Evolutionary conservation across 2,329 filamentous ascomycete species (phyloP).

Genomic region (Fusarium oxysporum): DNA sequence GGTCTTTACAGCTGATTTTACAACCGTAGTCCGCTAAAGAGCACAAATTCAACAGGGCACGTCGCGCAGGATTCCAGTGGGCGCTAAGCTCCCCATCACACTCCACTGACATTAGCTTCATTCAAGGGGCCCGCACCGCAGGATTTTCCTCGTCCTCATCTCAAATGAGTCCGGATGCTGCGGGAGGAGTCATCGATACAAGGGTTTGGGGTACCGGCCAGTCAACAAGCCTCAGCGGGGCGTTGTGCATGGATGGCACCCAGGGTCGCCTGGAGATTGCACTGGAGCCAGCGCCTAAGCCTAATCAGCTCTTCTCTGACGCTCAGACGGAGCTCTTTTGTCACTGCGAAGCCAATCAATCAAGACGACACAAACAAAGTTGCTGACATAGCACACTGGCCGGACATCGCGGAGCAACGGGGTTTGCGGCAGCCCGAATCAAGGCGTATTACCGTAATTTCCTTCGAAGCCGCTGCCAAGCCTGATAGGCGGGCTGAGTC

Average conservation of each 20-base stretch:
- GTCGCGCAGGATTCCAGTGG: constrained; percentile 18
- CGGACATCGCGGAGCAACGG: constrained; percentile 42
- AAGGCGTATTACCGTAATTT: constrained; percentile 46
- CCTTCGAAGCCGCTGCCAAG: constrained; percentile 41
- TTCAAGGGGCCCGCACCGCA: constrained; percentile 27
- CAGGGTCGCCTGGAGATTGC: constrained; percentile 43
- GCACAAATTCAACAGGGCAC: constrained; percentile 23
- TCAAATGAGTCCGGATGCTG: constrained; percentile 43
- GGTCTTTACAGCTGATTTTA: constrained; percentile 38
- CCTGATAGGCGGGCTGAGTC: constrained; percentile 32
- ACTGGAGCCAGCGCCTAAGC: constrained; percentile 39
- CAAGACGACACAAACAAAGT: constrained; percentile 18
- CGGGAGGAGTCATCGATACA: constrained; percentile 46
- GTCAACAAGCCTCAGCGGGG: constrained; percentile 39
- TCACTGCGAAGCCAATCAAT: constrained; percentile 32
- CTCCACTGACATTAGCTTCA: constrained; percentile 31
- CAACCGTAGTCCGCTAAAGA: constrained; percentile 24
- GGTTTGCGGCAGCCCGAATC: constrained; percentile 41
- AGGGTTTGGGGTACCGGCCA: constrained; percentile 38
- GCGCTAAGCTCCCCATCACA: constrained; percentile 32
- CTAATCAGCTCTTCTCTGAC: constrained; percentile 40
- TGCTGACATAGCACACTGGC: constrained; percentile 39
- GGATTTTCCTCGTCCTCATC: constrained; percentile 30
- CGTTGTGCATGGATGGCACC: constrained; percentile 29
- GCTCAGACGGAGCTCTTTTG: constrained; percentile 35